A percentile compares a stretch with the other conserved stretches of the same genome.
These are phyloP conservation scores for Metschnikowia similis DNA, from an alignment of 805 yeast species.

Conservation along the genomic window DNA sequence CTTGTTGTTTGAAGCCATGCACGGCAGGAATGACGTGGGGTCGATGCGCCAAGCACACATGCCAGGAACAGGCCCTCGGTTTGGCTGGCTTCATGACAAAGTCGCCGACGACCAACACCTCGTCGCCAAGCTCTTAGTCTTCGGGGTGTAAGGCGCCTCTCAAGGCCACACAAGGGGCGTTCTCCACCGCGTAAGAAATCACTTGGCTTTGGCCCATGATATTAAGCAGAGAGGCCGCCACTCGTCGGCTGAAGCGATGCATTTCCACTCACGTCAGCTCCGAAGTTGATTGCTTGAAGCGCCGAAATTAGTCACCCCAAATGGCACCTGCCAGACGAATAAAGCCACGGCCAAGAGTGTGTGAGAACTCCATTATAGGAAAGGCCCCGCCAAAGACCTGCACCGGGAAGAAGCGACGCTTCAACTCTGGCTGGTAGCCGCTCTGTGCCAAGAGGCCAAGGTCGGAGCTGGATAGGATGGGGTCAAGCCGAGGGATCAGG, in stretches of 20 bases:
- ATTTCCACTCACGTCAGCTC: conserved; percentile 59
- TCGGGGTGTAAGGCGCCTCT: conserved; percentile 65
- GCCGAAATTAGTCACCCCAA: conserved; percentile 71
- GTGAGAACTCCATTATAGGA: conserved; percentile 68
- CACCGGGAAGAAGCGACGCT: conserved; percentile 54
- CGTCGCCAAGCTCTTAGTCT: conserved; percentile 63
- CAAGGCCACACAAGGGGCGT: conserved; percentile 63
- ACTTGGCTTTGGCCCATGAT: too few species aligned
- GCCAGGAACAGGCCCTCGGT: conserved; percentile 66
- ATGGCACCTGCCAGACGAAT: conserved; percentile 56
- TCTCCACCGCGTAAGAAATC: conserved; percentile 48
- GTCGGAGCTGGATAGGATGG: conserved; percentile 15
- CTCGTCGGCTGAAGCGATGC: conserved; percentile 71
- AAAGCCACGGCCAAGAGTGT: conserved; percentile 48
- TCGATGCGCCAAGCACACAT: conserved; percentile 47
- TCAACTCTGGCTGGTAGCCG: conserved; percentile 68
- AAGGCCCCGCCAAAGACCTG: conserved; percentile 71
- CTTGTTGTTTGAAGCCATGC: conserved; percentile 60
- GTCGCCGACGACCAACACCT: conserved; percentile 54
- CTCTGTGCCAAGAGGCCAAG: conserved; percentile 45
- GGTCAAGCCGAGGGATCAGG: conserved; percentile 22
- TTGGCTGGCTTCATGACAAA: conserved; percentile 52
- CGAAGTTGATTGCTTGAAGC: conserved; percentile 52
- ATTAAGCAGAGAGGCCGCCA: conserved; percentile 74
- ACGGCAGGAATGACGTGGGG: conserved; percentile 51